Percentiles rank a stretch among this genome's conserved stretches.
Conservation (phyloP, 2,329 filamentous ascomycete species). For the Phoma sp. region DNA sequence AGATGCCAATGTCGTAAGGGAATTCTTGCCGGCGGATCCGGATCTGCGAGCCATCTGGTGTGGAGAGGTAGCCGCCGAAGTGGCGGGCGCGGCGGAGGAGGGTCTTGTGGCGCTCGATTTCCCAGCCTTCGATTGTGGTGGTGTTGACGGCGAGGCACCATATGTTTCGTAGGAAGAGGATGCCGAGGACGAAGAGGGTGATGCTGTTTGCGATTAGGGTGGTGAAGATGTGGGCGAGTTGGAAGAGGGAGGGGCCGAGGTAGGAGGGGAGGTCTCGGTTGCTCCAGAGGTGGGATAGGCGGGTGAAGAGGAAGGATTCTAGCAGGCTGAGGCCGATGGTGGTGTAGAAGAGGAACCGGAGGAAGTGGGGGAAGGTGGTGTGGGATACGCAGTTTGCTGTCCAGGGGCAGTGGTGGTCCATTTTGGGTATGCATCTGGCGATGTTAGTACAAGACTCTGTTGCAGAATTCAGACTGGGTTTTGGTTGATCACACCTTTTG, state of each 20-base stretch:
- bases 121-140: constrained; percentile 85
- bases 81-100: constrained; percentile 54
- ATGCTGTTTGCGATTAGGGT: constrained; percentile 66
- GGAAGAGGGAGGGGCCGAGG: constrained; percentile 69
- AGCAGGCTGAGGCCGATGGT: constrained; percentile 70
- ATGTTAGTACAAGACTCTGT: constrained; percentile 6
- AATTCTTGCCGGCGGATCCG: constrained; percentile 74
- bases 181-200: constrained; percentile 66
- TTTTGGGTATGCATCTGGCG: constrained; percentile 73
- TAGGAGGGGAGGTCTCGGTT: constrained; percentile 72
- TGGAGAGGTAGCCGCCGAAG: constrained; percentile 64
- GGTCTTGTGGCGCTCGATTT: constrained; percentile 58
- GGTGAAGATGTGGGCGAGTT: constrained; percentile 68
- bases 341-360: constrained; percentile 77
- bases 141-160: constrained; percentile 72
- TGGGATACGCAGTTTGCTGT: constrained; percentile 83
- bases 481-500: constrained; percentile 58
- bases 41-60: constrained; percentile 62
- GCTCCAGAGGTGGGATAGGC: constrained; percentile 68
- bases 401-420: constrained; percentile 91
- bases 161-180: constrained; percentile 68
- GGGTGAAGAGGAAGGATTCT: constrained; percentile 65
- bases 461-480: too few relatives aligned
- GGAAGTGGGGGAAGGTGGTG: constrained; percentile 81
- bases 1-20: constrained; percentile 81